Percentiles rank a stretch among this genome's conserved stretches.
Conservation (phyloP, 768 basidiomycete species). For the Podaxis sp. region DNA sequence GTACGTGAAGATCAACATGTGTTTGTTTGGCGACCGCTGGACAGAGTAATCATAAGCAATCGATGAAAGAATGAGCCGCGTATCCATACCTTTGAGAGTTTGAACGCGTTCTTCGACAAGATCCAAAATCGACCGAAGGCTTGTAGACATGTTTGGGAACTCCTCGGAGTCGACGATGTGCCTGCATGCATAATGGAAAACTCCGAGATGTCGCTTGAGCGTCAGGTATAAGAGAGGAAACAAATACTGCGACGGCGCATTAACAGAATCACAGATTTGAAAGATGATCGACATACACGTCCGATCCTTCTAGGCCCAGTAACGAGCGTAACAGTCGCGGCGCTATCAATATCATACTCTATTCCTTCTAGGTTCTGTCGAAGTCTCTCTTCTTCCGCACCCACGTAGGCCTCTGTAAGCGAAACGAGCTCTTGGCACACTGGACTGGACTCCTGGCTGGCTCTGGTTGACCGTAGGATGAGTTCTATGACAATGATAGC, state of each 20-base stretch:
- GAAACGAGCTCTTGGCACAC: slow-evolving; percentile 10
- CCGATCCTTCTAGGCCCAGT: slow-evolving; percentile 20
- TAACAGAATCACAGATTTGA: not conserved
- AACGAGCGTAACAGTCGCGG: slow-evolving; percentile 19
- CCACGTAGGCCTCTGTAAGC: slow-evolving; percentile 9
- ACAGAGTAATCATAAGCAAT: slow-evolving; percentile 6
- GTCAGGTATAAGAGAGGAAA: slow-evolving; percentile 23
- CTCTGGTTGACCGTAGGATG: slow-evolving; percentile 20
- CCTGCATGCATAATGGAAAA: slow-evolving; percentile 31
- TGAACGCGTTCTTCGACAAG: slow-evolving; percentile 32
- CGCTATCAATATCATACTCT: slow-evolving; percentile 18
- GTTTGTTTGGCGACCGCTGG: slow-evolving; percentile 26
- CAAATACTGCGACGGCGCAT: slow-evolving; percentile 17
- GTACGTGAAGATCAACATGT: slow-evolving; percentile 31
- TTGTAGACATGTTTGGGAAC: slow-evolving; percentile 28
- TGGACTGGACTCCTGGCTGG: not conserved
- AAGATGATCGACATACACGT: slow-evolving; percentile 16
- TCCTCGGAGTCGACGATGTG: slow-evolving; percentile 36
- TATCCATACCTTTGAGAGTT: slow-evolving; percentile 30
- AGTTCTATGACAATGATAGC: slow-evolving; percentile 14
- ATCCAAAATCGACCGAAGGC: slow-evolving; percentile 30
- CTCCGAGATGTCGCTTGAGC: slow-evolving; percentile 17
- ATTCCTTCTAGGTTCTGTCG: slow-evolving; percentile 18
- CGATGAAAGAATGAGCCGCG: not conserved
- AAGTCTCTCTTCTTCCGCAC: slow-evolving; percentile 17